Conservation (phyloP, 805 yeast genomes). For the Zygoascus tannicola region DNA sequence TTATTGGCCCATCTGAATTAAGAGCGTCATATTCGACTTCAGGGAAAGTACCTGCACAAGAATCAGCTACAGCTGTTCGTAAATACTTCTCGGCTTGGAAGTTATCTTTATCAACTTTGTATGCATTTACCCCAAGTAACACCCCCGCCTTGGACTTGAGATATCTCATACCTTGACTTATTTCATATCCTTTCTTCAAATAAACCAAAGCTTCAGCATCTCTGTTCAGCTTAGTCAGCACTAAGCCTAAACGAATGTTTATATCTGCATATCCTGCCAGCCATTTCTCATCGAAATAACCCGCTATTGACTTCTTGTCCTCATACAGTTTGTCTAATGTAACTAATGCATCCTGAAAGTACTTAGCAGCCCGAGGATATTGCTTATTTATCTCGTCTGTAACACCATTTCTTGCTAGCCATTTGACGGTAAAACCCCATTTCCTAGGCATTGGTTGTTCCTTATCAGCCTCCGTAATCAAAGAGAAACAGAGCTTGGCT, state of each 20-base stretch:
- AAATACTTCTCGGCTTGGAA: conserved; percentile 1
- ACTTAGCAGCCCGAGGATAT: conserved; percentile 12
- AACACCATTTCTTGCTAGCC: conserved; percentile 14
- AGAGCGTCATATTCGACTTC: conserved; percentile 1
- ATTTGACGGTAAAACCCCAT: conserved; percentile 14
- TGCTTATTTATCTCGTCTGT: conserved; percentile 11
- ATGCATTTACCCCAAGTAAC: conserved; percentile 13
- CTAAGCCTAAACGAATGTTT: conserved; percentile 24
- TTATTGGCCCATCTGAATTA: conserved; percentile 3
- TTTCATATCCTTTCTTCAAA: conserved; percentile 19
- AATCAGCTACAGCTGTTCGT: conserved; percentile 5
- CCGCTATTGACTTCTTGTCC: conserved; percentile 4
- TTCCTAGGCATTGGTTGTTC: conserved; percentile 17
- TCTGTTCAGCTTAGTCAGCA: conserved; percentile 11
- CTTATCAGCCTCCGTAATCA: neutral
- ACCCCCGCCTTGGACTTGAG: conserved; percentile 20
- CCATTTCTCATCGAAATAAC: conserved; percentile 17
- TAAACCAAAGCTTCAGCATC: conserved; percentile 21
- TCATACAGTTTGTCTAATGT: conserved; percentile 1
- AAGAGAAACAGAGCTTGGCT: neutral
- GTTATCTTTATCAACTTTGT: neutral
- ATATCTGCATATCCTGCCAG: conserved; percentile 28
- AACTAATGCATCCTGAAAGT: conserved; percentile 13
- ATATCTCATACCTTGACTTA: conserved; percentile 21
- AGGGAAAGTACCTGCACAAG: conserved; percentile 3